Evolutionary conservation across 2,329 filamentous ascomycete species (phyloP).

Genomic region (Gliomastix tumulicola): DNA sequence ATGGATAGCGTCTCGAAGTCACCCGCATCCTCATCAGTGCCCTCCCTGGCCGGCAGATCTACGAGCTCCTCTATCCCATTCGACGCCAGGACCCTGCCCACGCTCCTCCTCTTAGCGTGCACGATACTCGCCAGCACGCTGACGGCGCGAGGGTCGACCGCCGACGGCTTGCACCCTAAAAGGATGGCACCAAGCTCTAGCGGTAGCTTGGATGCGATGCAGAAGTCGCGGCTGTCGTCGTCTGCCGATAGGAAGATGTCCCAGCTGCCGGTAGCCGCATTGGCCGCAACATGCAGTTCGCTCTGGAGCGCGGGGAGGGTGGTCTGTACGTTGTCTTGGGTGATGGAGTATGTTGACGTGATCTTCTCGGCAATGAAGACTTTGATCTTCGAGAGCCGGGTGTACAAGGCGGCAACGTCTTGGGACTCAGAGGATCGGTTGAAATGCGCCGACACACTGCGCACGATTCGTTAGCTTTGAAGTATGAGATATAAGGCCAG

Average conservation of each 20-base stretch:
- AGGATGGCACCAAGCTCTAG: not conserved
- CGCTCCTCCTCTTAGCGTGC: not conserved
- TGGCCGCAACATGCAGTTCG: too few species aligned
- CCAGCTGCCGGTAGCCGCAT: not conserved
- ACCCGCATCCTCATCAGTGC: too few species aligned
- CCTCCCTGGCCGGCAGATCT: too few species aligned
- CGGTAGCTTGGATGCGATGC: not conserved
- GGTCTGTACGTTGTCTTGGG: too few species aligned
- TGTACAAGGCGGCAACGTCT: not conserved
- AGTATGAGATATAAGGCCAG: not conserved
- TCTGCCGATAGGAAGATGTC: not conserved
- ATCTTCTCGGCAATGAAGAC: not conserved
- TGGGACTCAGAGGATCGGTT: not conserved
- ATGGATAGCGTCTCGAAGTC: too few species aligned
- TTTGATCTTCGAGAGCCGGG: not conserved
- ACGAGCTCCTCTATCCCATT: too few species aligned
- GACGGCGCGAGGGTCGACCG: not conserved
- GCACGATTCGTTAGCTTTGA: not conserved
- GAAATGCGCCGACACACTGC: not conserved
- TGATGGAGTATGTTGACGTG: too few species aligned
- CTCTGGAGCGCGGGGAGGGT: too few species aligned
- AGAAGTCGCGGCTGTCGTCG: not conserved
- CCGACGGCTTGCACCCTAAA: not conserved
- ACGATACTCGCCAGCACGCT: not conserved
- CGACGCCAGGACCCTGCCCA: not conserved